These are phyloP conservation scores for Knufia petricola DNA, from an alignment of 2,329 filamentous ascomycete species.

Conservation along the genomic window DNA sequence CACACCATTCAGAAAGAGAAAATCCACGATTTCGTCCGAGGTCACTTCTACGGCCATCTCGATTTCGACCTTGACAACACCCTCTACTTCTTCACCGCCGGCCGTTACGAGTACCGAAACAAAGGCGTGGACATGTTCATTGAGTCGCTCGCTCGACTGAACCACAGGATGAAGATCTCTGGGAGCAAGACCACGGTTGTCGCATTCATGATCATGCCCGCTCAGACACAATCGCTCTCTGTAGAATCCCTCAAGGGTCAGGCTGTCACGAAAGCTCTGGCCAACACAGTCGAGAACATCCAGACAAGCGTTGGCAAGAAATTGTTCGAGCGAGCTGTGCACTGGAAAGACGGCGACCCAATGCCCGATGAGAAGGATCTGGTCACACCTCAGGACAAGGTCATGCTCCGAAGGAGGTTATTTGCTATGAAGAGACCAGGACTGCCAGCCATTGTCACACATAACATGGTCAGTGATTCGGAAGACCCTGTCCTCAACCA, in stretches of 20 bases:
- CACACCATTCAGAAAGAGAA: constrained; percentile 95
- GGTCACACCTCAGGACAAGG: constrained; percentile 82
- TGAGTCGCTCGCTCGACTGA: constrained; percentile 85
- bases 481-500: constrained; percentile 95
- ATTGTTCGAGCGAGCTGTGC: constrained; percentile 85
- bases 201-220: constrained; percentile 97
- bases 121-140: constrained; percentile 99
- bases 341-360: constrained; percentile 89
- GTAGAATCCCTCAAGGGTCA: constrained; percentile 95
- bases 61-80: constrained; percentile 96
- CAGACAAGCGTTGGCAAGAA: constrained; percentile 86
- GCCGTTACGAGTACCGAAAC: constrained; percentile 94
- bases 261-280: constrained; percentile 90
- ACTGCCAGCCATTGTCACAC: constrained; percentile 90
- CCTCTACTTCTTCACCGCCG: constrained; percentile 93
- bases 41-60: constrained; percentile 97
- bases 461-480: constrained; percentile 93
- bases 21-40: constrained; percentile 95
- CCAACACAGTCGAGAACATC: constrained; percentile 87
- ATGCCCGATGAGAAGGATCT: constrained; percentile 96
- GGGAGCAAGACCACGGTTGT: constrained; percentile 91
- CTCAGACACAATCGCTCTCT: constrained; percentile 86
- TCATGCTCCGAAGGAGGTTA: constrained; percentile 78
- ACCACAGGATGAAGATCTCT: constrained; percentile 76
- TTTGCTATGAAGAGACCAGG: constrained; percentile 93